Evolutionary conservation across 78 protist species (phyloP).

Genomic region (Cyanophora paradoxa): DNA sequence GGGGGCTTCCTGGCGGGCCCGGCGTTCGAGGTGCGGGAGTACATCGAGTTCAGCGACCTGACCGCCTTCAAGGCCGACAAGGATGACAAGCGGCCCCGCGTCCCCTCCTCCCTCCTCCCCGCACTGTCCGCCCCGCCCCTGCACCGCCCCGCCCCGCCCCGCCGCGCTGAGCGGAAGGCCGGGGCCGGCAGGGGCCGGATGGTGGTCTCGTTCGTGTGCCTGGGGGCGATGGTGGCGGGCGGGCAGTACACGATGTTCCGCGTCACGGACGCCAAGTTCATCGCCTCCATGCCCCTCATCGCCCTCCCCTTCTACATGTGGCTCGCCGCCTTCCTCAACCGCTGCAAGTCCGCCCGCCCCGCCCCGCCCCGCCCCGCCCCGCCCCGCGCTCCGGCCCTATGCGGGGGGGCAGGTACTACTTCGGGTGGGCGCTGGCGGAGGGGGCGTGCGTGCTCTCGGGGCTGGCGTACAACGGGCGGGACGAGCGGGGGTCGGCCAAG

Average conservation of each 20-base stretch:
- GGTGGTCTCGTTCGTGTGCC: too few relatives aligned
- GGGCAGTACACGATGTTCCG: background rate
- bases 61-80: slow-evolving; percentile 23
- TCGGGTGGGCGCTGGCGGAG: slow-evolving; percentile 61
- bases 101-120: too few relatives aligned
- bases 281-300: background rate
- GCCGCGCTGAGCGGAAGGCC: too few relatives aligned
- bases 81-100: too few relatives aligned
- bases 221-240: too few relatives aligned
- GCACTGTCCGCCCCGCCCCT: too few relatives aligned
- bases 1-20: slow-evolving; percentile 60
- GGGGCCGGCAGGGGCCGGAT: too few relatives aligned
- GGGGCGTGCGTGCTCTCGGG: slow-evolving; percentile 35
- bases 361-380: too few relatives aligned
- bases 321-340: too few relatives aligned
- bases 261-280: background rate
- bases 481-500: background rate
- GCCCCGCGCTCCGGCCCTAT: too few relatives aligned
- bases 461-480: background rate
- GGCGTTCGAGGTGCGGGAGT: slow-evolving; percentile 55
- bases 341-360: too few relatives aligned
- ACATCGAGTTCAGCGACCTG: slow-evolving; percentile 27
- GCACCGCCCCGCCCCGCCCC: too few relatives aligned
- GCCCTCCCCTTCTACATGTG: slow-evolving; percentile 22
- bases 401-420: slow-evolving; percentile 62